phyloP scores from a whole-genome alignment of 2,329 filamentous ascomycete genomes.

The Zymoseptoria tritici region DNA sequence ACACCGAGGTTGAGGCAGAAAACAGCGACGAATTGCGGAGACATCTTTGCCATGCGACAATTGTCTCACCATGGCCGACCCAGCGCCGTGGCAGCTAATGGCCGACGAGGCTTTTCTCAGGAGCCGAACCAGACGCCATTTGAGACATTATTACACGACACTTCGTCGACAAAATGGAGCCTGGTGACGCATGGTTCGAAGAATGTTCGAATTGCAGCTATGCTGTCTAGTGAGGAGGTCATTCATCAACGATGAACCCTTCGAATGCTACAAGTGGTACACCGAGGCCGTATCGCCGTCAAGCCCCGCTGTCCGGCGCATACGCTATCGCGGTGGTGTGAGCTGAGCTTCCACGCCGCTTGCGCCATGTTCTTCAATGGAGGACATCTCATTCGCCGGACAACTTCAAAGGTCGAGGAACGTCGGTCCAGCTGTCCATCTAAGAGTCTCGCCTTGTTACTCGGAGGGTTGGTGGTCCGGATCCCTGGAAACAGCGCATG shows the following conservation, averaged over 20 bases:
- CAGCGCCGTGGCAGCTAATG: neutral
- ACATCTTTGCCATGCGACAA: neutral
- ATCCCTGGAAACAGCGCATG: neutral
- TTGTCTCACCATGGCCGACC: neutral
- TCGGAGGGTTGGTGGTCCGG: neutral
- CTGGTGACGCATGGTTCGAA: neutral
- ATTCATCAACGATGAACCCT: neutral
- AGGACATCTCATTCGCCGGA: neutral
- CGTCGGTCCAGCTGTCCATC: neutral
- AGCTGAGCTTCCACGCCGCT: neutral
- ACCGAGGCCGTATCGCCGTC: neutral
- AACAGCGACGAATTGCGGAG: neutral
- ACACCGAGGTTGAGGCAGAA: neutral
- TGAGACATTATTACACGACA: neutral
- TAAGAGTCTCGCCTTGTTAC: neutral
- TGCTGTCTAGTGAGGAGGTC: neutral
- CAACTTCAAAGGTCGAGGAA: neutral
- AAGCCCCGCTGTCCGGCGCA: neutral
- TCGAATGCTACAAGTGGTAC: neutral
- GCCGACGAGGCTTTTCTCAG: neutral
- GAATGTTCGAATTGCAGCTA: neutral
- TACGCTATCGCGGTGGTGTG: neutral
- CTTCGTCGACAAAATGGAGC: neutral
- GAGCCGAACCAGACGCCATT: neutral
- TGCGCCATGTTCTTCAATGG: neutral